Percentiles rank a stretch among this genome's conserved stretches.
Conservation (phyloP, 106 monocot species). For the Ottelia alismoides region DNA sequence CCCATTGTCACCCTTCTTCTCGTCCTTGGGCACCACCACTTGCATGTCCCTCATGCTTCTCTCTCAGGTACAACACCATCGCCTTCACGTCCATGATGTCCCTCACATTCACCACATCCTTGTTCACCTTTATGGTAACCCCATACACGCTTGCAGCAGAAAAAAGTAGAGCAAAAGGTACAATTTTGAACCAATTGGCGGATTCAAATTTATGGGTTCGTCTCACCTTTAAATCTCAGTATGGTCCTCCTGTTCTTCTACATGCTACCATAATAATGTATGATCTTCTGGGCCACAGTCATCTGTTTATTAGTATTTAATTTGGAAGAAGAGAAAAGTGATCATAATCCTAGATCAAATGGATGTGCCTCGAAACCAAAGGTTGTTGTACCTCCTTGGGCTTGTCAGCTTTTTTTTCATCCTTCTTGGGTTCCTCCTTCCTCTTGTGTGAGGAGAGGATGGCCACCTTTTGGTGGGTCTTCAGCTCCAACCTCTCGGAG, state of each 20-base stretch:
- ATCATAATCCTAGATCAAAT: not conserved
- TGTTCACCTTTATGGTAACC: conserved; percentile 2
- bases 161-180: not conserved
- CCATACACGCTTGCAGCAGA: conserved; percentile 10
- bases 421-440: no score
- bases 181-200: not conserved
- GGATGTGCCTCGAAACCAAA: not conserved
- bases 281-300: conserved; percentile 39
- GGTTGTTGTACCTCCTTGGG: not conserved
- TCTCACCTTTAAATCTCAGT: conserved; percentile 38
- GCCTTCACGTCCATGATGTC: conserved; percentile 20
- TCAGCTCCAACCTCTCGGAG: conserved; percentile 26
- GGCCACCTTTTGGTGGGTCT: conserved; percentile 35
- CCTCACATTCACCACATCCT: conserved; percentile 21
- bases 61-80: conserved; percentile 1
- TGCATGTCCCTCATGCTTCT: conserved; percentile 7
- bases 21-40: not conserved
- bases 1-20: conserved; percentile 5
- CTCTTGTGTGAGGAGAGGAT: conserved; percentile 28
- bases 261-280: conserved; percentile 64
- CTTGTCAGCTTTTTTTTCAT: not conserved
- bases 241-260: conserved; percentile 31
- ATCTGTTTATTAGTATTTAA: not conserved
- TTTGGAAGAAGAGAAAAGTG: not conserved
- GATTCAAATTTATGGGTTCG: not conserved